Percentiles rank a stretch among this genome's conserved stretches.
Conservation (phyloP, 2,329 filamentous ascomycete genomes). For the Claviceps sp. region DNA sequence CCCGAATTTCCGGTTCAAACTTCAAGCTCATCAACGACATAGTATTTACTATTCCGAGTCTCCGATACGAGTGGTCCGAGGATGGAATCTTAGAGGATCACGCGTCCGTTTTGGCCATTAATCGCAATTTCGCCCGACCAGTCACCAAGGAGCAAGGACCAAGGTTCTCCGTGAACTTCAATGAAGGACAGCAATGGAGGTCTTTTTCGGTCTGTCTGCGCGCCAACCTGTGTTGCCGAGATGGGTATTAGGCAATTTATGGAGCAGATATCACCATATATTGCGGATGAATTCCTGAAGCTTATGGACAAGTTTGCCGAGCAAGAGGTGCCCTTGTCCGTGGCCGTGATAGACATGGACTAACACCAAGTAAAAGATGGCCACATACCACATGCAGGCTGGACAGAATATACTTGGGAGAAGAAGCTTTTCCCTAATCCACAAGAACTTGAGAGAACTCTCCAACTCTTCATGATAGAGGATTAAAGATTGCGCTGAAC, state of each 20-base stretch:
- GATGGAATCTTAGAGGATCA: slow-evolving; percentile 49
- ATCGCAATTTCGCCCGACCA: slow-evolving; percentile 21
- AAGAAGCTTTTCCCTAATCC: slow-evolving; percentile 41
- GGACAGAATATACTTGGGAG: slow-evolving; percentile 5
- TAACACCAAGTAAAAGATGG: slow-evolving; percentile 44
- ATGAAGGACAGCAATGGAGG: slow-evolving; percentile 22
- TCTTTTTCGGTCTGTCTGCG: slow-evolving; percentile 42
- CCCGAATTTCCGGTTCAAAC: slow-evolving; percentile 43
- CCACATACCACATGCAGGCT: slow-evolving; percentile 30
- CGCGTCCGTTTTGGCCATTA: slow-evolving; percentile 45
- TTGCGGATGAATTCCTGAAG: slow-evolving; percentile 37
- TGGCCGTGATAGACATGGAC: slow-evolving; percentile 52
- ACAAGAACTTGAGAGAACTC: slow-evolving; percentile 21
- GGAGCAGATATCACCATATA: slow-evolving; percentile 50
- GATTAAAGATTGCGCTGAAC: slow-evolving; percentile 43
- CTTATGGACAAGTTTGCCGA: slow-evolving; percentile 43
- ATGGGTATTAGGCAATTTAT: slow-evolving; percentile 52
- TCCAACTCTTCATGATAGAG: slow-evolving; percentile 29
- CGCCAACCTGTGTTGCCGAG: slow-evolving; percentile 40
- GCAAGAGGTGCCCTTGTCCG: slow-evolving; percentile 40
- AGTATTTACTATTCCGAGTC: slow-evolving; percentile 24
- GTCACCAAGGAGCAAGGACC: too few species aligned
- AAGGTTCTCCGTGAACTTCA: too few species aligned
- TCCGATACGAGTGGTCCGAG: slow-evolving; percentile 49
- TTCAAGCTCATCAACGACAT: slow-evolving; percentile 40